A percentile compares a stretch with the other conserved stretches of the same genome.
phyloP scores from a whole-genome alignment of 2,329 filamentous ascomycete genomes.

The Nigrograna mackinnonii region DNA sequence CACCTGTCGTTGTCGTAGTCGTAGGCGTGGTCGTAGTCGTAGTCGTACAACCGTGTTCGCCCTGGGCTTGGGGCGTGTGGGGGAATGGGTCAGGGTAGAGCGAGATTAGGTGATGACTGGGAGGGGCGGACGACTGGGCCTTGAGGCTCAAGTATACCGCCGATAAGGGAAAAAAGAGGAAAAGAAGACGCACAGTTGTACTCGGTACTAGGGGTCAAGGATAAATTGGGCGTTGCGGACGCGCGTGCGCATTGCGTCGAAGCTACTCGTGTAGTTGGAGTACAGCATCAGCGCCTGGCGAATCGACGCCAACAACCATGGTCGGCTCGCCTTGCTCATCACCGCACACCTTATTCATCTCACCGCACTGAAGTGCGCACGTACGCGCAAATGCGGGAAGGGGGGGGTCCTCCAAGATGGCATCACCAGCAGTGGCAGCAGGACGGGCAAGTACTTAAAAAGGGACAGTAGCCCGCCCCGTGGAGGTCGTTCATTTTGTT shows the following conservation, averaged over 20 bases:
- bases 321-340: conserved; percentile 9
- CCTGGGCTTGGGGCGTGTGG: conserved; percentile 10
- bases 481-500: no score
- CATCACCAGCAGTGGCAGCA: no score
- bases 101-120: conserved; percentile 5
- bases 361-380: conserved; percentile 4
- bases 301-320: background rate
- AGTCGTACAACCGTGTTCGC: conserved; percentile 3
- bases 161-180: no score
- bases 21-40: no score
- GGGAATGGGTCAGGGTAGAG: background rate
- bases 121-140: conserved; percentile 4
- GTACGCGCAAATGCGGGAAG: no score
- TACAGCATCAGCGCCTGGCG: background rate
- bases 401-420: no score
- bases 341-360: conserved; percentile 11
- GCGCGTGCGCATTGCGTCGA: background rate
- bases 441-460: no score
- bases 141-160: conserved; percentile 7
- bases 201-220: no score
- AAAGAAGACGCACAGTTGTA: no score
- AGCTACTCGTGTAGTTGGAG: background rate
- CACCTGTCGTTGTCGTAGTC: no score
- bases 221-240: no score
- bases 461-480: background rate